These are phyloP conservation scores for Penicillium turbatum DNA, from an alignment of 495 filamentous ascomycete species.

Conservation along the genomic window DNA sequence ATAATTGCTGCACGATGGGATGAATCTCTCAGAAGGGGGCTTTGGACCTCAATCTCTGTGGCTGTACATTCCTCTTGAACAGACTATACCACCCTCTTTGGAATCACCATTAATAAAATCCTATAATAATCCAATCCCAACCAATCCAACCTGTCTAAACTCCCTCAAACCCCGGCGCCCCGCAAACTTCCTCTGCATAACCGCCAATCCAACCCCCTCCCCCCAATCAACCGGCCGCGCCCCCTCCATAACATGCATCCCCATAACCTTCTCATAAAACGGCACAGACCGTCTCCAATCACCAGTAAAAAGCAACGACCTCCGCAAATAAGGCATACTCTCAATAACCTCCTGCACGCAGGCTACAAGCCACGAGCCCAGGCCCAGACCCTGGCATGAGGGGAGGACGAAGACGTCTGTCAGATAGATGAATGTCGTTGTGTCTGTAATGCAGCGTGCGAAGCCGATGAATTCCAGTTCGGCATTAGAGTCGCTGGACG, in stretches of 20 bases:
- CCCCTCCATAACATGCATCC: slow-evolving; percentile 36
- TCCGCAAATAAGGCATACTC: slow-evolving; percentile 51
- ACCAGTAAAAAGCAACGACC: slow-evolving; percentile 48
- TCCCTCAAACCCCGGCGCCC: neutral
- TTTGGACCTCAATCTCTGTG: neutral
- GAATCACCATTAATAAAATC: neutral
- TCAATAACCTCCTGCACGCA: slow-evolving; percentile 53
- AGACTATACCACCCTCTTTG: too few species aligned
- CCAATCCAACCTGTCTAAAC: neutral
- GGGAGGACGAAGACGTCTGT: slow-evolving; percentile 63
- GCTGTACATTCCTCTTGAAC: too few species aligned
- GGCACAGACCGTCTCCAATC: slow-evolving; percentile 25
- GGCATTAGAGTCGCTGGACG: neutral
- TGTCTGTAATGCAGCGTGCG: slow-evolving; percentile 60
- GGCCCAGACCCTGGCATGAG: slow-evolving; percentile 53
- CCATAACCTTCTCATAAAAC: slow-evolving; percentile 47
- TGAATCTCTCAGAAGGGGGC: neutral
- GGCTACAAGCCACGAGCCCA: slow-evolving; percentile 58
- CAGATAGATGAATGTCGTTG: slow-evolving; percentile 61
- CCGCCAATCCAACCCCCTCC: slow-evolving; percentile 4
- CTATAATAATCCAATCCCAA: too few species aligned
- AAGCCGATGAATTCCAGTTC: slow-evolving; percentile 48
- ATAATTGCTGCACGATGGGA: neutral
- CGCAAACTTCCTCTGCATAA: slow-evolving; percentile 26
- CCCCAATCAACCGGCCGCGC: slow-evolving; percentile 19